Conservation (phyloP, 352 stramenopile species). For the Pythium insidiosum region DNA sequence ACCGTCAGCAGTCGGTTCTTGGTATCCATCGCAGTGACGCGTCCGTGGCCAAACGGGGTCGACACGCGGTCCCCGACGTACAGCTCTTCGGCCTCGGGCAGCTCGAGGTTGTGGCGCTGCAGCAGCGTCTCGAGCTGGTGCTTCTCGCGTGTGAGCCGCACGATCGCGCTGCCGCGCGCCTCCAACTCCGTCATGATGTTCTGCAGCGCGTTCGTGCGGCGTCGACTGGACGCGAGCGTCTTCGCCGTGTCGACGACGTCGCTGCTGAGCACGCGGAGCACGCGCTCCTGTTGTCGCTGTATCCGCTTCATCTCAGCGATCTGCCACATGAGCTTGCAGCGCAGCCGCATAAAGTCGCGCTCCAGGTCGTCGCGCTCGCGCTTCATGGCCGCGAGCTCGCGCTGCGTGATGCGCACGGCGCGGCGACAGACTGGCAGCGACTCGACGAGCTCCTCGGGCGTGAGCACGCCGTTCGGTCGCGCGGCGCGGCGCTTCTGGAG, state of each 20-base stretch:
- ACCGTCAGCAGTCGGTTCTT: constrained; percentile 34
- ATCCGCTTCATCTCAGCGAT: constrained; percentile 57
- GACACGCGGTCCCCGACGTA: constrained; percentile 52
- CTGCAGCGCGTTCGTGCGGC: constrained; percentile 62
- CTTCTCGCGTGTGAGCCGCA: constrained; percentile 60
- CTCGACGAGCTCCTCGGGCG: constrained; percentile 68
- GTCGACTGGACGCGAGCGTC: constrained; percentile 53
- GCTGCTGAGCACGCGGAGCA: constrained; percentile 31
- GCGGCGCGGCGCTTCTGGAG: constrained; percentile 29
- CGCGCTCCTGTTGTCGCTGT: constrained; percentile 61
- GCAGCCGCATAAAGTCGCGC: constrained; percentile 57
- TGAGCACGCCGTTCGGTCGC: constrained; percentile 39
- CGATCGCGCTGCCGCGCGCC: constrained; percentile 33
- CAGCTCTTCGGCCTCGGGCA: constrained; percentile 55
- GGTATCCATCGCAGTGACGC: constrained; percentile 30
- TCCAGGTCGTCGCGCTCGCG: constrained; percentile 76
- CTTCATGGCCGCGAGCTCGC: constrained; percentile 55
- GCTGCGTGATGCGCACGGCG: constrained; percentile 67
- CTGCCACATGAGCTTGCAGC: constrained; percentile 52
- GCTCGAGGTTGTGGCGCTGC: constrained; percentile 23
- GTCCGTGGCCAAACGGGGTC: constrained; percentile 33
- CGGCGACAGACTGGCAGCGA: constrained; percentile 52
- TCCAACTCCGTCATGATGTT: constrained; percentile 81
- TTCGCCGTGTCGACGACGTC: constrained; percentile 45
- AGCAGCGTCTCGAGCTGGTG: constrained; percentile 44